Percentiles rank a stretch among this genome's conserved stretches.
phyloP scores from a whole-genome alignment of 2,329 filamentous ascomycete genomes.

The Penicillium sp. region DNA sequence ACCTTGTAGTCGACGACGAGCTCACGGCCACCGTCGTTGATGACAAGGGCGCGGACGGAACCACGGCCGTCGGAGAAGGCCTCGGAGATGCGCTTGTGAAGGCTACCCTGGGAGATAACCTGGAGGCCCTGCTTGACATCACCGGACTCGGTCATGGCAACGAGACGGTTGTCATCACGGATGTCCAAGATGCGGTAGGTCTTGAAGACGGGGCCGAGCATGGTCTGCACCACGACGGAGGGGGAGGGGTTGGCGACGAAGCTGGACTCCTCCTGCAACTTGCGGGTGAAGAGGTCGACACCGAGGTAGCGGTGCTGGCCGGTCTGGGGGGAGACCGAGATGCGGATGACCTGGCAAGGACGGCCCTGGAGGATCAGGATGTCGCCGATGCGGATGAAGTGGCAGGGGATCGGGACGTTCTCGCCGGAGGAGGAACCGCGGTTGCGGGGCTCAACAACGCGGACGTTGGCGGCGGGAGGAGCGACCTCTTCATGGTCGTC shows the following conservation, averaged over 20 bases:
- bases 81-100: slow-evolving; percentile 76
- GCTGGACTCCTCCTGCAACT: slow-evolving; percentile 97
- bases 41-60: slow-evolving; percentile 91
- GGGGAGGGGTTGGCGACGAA: slow-evolving; percentile 97
- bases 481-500: slow-evolving; percentile 49
- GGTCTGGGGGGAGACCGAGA: slow-evolving; percentile 96
- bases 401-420: slow-evolving; percentile 97
- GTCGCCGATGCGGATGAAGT: slow-evolving; percentile 99
- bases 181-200: slow-evolving; percentile 99
- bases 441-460: slow-evolving; percentile 56
- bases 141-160: slow-evolving; percentile 98
- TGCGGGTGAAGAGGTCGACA: slow-evolving; percentile 99
- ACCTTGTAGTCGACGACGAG: slow-evolving; percentile 99
- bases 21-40: slow-evolving; percentile 90
- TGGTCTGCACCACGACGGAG: slow-evolving; percentile 97
- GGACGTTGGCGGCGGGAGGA: slow-evolving; percentile 49
- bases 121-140: slow-evolving; percentile 96
- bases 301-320: slow-evolving; percentile 99
- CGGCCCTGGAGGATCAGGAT: slow-evolving; percentile 98
- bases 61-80: slow-evolving; percentile 91
- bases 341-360: slow-evolving; percentile 99
- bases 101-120: slow-evolving; percentile 91
- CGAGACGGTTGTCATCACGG: slow-evolving; percentile 76
- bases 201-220: slow-evolving; percentile 99
- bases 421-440: slow-evolving; percentile 58